Conservation (phyloP, 2,329 filamentous ascomycete species). For the Beauveria asiatica region DNA sequence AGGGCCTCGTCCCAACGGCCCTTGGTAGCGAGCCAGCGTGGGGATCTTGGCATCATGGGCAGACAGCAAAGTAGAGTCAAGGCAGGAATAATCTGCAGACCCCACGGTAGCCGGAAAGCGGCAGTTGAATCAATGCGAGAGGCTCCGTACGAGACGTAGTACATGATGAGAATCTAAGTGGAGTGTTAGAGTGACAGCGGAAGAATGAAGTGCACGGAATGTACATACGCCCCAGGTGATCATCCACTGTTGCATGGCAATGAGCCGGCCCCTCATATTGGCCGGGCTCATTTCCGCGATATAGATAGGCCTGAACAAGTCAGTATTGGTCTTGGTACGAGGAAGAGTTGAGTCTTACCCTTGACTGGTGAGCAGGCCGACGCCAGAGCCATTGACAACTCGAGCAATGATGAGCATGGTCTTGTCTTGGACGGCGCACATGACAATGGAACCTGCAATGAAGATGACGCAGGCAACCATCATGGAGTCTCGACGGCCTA, state of each 20-base stretch:
- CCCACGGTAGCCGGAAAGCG: constrained; percentile 57
- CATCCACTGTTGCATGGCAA: constrained; percentile 52
- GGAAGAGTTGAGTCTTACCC: neutral
- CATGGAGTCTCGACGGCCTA: constrained; percentile 27
- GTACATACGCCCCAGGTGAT: constrained; percentile 15
- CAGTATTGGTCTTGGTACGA: neutral
- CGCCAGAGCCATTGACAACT: constrained; percentile 53
- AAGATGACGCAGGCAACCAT: constrained; percentile 17
- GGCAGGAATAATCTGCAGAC: constrained; percentile 51
- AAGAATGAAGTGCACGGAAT: constrained; percentile 50
- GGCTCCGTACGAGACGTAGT: constrained; percentile 55
- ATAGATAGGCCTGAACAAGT: constrained; percentile 41
- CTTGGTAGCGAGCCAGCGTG: constrained; percentile 52
- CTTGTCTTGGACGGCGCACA: constrained; percentile 16
- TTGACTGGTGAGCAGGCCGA: constrained; percentile 54
- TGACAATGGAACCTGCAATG: constrained; percentile 14
- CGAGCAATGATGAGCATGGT: constrained; percentile 38
- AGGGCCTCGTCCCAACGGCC: constrained; percentile 47
- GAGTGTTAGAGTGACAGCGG: neutral
- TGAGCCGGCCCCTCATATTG: constrained; percentile 46
- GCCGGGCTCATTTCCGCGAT: constrained; percentile 48
- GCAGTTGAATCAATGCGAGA: constrained; percentile 46
- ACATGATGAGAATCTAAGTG: constrained; percentile 55
- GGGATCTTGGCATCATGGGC: constrained; percentile 49
- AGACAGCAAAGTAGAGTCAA: constrained; percentile 46